Conservation (phyloP, 202 grass and related monocot species). For the Cymbopogon flexuosus region DNA sequence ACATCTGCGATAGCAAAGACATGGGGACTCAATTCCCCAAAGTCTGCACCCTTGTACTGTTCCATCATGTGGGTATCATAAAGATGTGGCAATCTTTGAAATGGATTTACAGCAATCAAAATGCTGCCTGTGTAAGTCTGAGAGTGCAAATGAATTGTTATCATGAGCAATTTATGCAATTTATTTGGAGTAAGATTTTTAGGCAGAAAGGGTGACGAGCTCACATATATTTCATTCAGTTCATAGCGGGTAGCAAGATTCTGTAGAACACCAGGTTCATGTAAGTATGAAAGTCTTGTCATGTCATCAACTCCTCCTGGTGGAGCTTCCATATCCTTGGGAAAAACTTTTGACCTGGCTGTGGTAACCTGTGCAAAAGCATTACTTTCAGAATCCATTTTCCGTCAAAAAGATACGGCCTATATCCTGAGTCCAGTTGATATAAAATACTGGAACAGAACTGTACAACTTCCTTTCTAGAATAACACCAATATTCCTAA, state of each 20-base stretch:
- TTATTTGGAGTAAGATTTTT: constrained; percentile 2
- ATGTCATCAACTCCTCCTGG: constrained; percentile 98
- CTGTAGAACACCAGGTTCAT: constrained; percentile 98
- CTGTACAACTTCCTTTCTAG: not conserved
- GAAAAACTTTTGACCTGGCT: constrained; percentile 85
- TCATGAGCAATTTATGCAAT: constrained; percentile 12
- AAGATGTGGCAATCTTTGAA: constrained; percentile 96
- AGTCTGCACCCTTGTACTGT: constrained; percentile 95
- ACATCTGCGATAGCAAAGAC: constrained; percentile 96
- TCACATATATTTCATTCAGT: constrained; percentile 99
- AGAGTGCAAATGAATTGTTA: constrained; percentile 33
- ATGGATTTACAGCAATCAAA: constrained; percentile 96
- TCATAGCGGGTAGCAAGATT: constrained; percentile 95
- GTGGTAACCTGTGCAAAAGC: constrained; percentile 58
- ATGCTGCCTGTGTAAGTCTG: constrained; percentile 99
- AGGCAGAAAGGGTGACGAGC: constrained; percentile 22
- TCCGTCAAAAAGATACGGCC: constrained; percentile 6
- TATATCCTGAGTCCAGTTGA: not conserved
- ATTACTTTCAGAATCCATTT: constrained; percentile 25
- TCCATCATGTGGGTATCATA: constrained; percentile 99
- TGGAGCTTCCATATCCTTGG: constrained; percentile 85
- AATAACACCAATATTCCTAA: constrained; percentile 22
- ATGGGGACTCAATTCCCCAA: constrained; percentile 95
- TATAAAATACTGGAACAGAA: constrained; percentile 25
- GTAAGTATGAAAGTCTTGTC: constrained; percentile 98